Conservation (phyloP, 768 basidiomycete genomes). For the Russula brevipes region DNA sequence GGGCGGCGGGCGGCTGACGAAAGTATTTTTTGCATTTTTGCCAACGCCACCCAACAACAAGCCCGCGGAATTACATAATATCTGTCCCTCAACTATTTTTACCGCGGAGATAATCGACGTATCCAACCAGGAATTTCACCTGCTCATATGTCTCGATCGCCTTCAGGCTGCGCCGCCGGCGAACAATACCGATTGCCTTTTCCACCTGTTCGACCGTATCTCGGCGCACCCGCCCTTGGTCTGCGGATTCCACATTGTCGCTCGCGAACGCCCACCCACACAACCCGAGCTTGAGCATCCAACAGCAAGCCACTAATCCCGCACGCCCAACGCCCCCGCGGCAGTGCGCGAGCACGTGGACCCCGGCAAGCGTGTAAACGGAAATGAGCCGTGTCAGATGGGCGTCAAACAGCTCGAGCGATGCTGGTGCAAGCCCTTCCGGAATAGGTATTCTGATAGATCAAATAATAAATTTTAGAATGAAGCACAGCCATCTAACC, state of each 20-base stretch:
- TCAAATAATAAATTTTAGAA: constrained; percentile 1
- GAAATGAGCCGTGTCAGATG: constrained; percentile 62
- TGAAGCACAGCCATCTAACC: not conserved
- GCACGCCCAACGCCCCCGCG: constrained; percentile 93
- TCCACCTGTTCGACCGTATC: constrained; percentile 66
- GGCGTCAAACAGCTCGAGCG: constrained; percentile 53
- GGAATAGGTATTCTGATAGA: constrained; percentile 72
- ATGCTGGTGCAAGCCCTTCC: constrained; percentile 78
- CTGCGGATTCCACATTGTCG: not conserved
- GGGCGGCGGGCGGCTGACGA: too few species aligned
- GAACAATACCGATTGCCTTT: constrained; percentile 63
- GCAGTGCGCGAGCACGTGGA: constrained; percentile 79
- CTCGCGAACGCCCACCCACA: constrained; percentile 55
- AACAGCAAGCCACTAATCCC: constrained; percentile 86
- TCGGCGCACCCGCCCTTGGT: constrained; percentile 30
- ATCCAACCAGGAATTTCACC: constrained; percentile 77
- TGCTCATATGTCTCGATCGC: constrained; percentile 95
- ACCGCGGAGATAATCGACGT: constrained; percentile 53
- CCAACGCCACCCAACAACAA: not conserved
- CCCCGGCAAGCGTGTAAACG: constrained; percentile 66
- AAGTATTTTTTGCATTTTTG: too few species aligned
- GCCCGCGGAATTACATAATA: constrained; percentile 3
- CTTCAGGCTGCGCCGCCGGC: constrained; percentile 76
- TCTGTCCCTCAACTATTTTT: not conserved
- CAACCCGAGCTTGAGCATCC: constrained; percentile 89